phyloP scores from a whole-genome alignment of 2,329 filamentous ascomycete species.

The Zymoseptoria passerinii region DNA sequence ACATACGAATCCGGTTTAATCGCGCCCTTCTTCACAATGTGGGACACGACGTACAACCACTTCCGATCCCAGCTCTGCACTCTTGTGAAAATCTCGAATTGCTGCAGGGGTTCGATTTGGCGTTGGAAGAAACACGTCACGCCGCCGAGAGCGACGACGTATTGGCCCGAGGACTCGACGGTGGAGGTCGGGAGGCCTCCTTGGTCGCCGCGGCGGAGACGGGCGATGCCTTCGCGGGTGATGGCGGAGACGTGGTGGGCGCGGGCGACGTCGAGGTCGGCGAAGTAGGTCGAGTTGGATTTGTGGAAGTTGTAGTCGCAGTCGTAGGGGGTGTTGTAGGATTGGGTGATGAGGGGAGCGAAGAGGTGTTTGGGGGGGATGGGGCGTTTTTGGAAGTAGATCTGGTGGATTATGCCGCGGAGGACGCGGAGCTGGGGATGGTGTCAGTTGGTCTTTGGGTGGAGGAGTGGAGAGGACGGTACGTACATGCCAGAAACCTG shows the following conservation, averaged over 20 bases:
- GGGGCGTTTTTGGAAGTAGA: conserved; percentile 35
- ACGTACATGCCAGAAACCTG: conserved; percentile 65
- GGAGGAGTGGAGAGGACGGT: not conserved
- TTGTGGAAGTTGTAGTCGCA: conserved; percentile 84
- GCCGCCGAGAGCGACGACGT: conserved; percentile 39
- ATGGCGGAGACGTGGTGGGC: conserved; percentile 63
- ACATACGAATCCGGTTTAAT: conserved; percentile 35
- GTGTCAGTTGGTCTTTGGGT: not conserved
- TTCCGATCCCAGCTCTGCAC: conserved; percentile 43
- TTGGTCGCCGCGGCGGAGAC: conserved; percentile 29
- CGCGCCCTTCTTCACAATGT: conserved; percentile 40
- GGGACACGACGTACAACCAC: conserved; percentile 43
- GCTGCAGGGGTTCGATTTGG: conserved; percentile 38
- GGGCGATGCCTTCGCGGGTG: conserved; percentile 37
- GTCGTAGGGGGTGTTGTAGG: conserved; percentile 63
- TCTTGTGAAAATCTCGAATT: conserved; percentile 42
- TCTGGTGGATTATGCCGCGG: conserved; percentile 39
- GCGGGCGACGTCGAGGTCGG: conserved; percentile 75
- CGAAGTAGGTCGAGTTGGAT: conserved; percentile 77
- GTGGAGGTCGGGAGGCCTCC: conserved; percentile 26
- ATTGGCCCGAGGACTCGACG: conserved; percentile 22
- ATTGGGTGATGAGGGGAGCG: conserved; percentile 58
- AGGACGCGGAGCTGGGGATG: conserved; percentile 37
- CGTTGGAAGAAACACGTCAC: conserved; percentile 42
- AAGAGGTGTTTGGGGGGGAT: conserved; percentile 57